A percentile compares a stretch with the other conserved stretches of the same genome.
These are phyloP conservation scores for Mollisiaceae sp. DNA, from an alignment of 2,329 filamentous ascomycete genomes.

Conservation along the genomic window DNA sequence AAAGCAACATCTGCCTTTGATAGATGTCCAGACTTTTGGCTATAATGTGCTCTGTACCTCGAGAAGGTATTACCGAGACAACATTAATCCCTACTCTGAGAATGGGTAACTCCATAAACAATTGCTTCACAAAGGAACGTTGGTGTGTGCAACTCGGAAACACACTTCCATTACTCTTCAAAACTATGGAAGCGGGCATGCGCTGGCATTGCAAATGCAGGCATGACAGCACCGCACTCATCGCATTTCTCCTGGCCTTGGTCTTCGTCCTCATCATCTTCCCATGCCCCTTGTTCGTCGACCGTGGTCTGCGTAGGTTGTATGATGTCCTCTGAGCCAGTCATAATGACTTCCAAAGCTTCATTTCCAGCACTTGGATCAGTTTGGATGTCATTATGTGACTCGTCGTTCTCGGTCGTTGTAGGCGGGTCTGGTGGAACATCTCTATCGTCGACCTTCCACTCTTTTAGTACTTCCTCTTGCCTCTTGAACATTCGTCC, in stretches of 20 bases:
- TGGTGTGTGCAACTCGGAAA: no score
- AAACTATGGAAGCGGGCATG: constrained; percentile 53
- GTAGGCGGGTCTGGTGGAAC: constrained; percentile 38
- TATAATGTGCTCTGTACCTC: no score
- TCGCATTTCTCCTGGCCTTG: constrained; percentile 44
- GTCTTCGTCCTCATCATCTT: constrained; percentile 37
- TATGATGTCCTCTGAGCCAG: constrained; percentile 39
- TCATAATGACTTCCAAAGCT: constrained; percentile 23
- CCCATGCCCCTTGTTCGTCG: constrained; percentile 33
- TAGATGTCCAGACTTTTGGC: no score
- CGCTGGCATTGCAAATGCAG: constrained; percentile 54
- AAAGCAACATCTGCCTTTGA: no score
- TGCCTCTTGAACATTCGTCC: constrained; percentile 81
- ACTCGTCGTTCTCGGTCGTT: constrained; percentile 2
- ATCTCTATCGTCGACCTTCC: constrained; percentile 58
- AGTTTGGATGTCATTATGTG: constrained; percentile 17
- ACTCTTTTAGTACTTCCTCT: constrained; percentile 70
- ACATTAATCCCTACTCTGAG: no score
- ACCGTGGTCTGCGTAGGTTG: constrained; percentile 32
- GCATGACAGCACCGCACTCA: constrained; percentile 52
- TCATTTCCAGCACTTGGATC: constrained; percentile 42
- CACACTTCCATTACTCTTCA: constrained; percentile 19
- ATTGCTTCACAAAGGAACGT: no score
- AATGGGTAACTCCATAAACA: no score
- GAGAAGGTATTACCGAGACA: no score